phyloP scores from a whole-genome alignment of 2,329 filamentous ascomycete genomes.

The Thelonectria rubi region DNA sequence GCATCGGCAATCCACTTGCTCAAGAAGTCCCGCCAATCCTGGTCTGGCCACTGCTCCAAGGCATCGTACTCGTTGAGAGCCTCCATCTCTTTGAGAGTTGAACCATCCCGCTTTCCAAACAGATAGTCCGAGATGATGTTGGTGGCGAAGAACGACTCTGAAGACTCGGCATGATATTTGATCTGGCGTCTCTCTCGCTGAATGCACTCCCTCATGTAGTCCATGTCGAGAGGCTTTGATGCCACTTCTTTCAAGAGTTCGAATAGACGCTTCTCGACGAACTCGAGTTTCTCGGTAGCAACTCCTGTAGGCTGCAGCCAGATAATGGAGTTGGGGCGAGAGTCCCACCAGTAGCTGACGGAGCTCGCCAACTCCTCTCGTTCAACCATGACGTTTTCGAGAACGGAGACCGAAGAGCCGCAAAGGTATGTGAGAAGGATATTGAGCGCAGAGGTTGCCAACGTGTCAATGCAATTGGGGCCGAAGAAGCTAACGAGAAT shows the following conservation, averaged over 20 bases:
- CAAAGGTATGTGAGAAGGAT: conserved; percentile 87
- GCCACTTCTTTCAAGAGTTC: conserved; percentile 84
- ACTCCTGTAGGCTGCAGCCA: conserved; percentile 89
- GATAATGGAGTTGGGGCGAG: conserved; percentile 82
- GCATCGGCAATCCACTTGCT: conserved; percentile 87
- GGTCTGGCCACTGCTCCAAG: conserved; percentile 81
- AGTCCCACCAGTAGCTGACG: conserved; percentile 81
- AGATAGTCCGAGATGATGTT: conserved; percentile 93
- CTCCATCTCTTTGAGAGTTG: conserved; percentile 70
- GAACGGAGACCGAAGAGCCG: conserved; percentile 89
- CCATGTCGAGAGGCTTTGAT: conserved; percentile 84
- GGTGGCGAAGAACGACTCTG: conserved; percentile 81
- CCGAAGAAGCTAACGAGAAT: conserved; percentile 88
- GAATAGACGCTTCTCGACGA: conserved; percentile 87
- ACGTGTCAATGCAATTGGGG: conserved; percentile 77
- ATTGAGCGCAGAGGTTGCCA: conserved; percentile 77
- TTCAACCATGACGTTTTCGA: conserved; percentile 93
- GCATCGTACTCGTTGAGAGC: conserved; percentile 69
- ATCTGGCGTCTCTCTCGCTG: conserved; percentile 81
- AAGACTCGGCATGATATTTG: conserved; percentile 84
- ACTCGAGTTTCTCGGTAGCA: conserved; percentile 82
- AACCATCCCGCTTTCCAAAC: conserved; percentile 86
- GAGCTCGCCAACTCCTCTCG: conserved; percentile 91
- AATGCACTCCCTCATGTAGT: conserved; percentile 89
- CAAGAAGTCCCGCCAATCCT: conserved; percentile 84